phyloP scores from a whole-genome alignment of 352 stramenopile genomes.

The Phytophthora foliorum region DNA sequence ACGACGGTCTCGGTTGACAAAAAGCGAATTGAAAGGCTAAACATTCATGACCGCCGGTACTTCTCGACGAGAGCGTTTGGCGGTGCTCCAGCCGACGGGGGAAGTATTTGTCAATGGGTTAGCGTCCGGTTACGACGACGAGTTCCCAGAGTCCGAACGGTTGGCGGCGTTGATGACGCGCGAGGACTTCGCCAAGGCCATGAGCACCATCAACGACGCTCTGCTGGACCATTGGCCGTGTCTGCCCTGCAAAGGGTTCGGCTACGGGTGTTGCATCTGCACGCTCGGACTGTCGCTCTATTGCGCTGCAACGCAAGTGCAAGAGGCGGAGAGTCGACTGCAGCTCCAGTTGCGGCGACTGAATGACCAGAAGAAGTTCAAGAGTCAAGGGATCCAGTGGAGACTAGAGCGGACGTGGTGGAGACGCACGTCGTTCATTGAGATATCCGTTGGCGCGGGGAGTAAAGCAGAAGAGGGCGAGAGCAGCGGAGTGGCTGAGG shows the following conservation, averaged over 20 bases:
- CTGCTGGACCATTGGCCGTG: slow-evolving; percentile 88
- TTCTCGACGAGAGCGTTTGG: slow-evolving; percentile 43
- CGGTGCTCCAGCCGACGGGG: slow-evolving; percentile 67
- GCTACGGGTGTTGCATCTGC: slow-evolving; percentile 87
- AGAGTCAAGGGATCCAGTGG: slow-evolving; percentile 67
- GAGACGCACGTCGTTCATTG: slow-evolving; percentile 68
- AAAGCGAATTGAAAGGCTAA: slow-evolving; percentile 1
- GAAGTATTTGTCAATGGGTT: slow-evolving; percentile 87
- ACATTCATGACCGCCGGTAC: slow-evolving; percentile 27
- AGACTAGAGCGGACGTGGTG: slow-evolving; percentile 77
- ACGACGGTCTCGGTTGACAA: slow-evolving; percentile 17
- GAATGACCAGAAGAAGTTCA: slow-evolving; percentile 77
- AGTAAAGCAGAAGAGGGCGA: background rate
- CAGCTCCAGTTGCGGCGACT: slow-evolving; percentile 75
- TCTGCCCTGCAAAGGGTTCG: slow-evolving; percentile 81
- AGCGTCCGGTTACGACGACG: slow-evolving; percentile 79
- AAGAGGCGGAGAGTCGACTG: slow-evolving; percentile 73
- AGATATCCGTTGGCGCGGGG: slow-evolving; percentile 47
- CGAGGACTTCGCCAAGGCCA: slow-evolving; percentile 71
- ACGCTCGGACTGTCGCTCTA: slow-evolving; percentile 86
- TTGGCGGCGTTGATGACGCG: slow-evolving; percentile 59
- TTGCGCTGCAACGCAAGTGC: slow-evolving; percentile 77
- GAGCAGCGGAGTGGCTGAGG: background rate
- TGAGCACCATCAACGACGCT: slow-evolving; percentile 85
- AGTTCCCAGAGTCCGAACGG: slow-evolving; percentile 59